Percentiles rank a stretch among this genome's conserved stretches.
Evolutionary conservation across 2,329 filamentous ascomycete genomes (phyloP).

Genomic region (Ceratocystis smalleyi): DNA sequence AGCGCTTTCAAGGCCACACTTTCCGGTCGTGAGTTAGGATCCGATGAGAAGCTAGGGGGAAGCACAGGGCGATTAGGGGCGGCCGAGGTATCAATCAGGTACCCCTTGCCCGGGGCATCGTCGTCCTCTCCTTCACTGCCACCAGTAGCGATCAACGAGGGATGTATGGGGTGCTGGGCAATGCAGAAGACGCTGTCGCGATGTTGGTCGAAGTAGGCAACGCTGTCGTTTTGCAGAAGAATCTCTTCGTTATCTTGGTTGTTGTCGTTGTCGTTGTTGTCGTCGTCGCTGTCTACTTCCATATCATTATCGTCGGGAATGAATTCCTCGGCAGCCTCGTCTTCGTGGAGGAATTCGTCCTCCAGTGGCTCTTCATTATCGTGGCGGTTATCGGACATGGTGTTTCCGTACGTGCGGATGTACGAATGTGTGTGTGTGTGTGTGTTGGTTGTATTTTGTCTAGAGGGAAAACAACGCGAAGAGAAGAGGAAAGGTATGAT

Average conservation of each 20-base stretch:
- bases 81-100: constrained; percentile 62
- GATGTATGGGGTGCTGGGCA: constrained; percentile 71
- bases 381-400: constrained; percentile 9
- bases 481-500: not conserved
- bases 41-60: constrained; percentile 58
- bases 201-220: constrained; percentile 81
- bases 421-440: not conserved
- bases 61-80: constrained; percentile 51
- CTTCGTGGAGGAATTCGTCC: constrained; percentile 13
- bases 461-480: not conserved
- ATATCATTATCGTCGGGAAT: constrained; percentile 40
- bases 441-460: not conserved
- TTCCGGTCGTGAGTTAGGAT: constrained; percentile 43
- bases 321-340: constrained; percentile 20
- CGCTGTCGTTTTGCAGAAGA: constrained; percentile 75
- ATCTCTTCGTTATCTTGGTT: constrained; percentile 41
- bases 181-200: constrained; percentile 89
- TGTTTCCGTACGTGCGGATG: not conserved
- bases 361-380: constrained; percentile 13
- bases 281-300: constrained; percentile 64
- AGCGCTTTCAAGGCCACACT: constrained; percentile 43
- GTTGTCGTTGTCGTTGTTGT: constrained; percentile 40
- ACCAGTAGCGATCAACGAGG: constrained; percentile 70
- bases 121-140: constrained; percentile 49
- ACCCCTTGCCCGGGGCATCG: constrained; percentile 59